phyloP scores from a whole-genome alignment of 139 green algal species.

The Limnomonas spitsbergensis region DNA sequence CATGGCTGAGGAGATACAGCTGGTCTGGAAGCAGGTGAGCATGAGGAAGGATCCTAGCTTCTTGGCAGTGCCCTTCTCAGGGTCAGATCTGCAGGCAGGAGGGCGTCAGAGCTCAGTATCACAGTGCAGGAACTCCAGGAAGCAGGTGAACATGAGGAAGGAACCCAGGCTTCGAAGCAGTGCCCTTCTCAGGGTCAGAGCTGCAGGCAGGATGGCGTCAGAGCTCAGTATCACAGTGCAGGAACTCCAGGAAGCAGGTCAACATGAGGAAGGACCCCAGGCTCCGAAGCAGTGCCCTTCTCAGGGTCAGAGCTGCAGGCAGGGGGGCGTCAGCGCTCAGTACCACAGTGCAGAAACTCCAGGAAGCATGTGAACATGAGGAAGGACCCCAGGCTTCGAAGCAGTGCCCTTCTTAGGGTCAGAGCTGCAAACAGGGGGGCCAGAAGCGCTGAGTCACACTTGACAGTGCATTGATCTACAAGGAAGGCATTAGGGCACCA shows the following conservation, averaged over 20 bases:
- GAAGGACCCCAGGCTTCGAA: slow-evolving; percentile 97
- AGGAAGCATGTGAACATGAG: slow-evolving; percentile 98
- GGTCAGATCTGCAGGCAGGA: slow-evolving; percentile 86
- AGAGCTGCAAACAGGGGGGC: too few relatives aligned
- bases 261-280: slow-evolving; percentile 98
- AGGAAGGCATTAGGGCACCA: too few relatives aligned
- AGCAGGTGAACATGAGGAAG: slow-evolving; percentile 97
- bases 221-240: too few relatives aligned
- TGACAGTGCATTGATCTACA: too few relatives aligned
- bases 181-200: too few relatives aligned
- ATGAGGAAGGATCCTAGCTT: slow-evolving; percentile 98
- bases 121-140: too few relatives aligned
- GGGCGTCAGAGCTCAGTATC: neutral
- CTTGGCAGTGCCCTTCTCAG: slow-evolving; percentile 87
- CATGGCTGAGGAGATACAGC: slow-evolving; percentile 90
- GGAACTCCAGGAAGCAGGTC: slow-evolving; percentile 95
- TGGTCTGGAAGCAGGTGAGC: slow-evolving; percentile 94
- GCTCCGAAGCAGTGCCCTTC: slow-evolving; percentile 91
- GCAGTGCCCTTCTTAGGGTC: too few relatives aligned
- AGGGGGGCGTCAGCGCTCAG: slow-evolving; percentile 19
- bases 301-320: slow-evolving; percentile 88
- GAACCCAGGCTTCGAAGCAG: too few relatives aligned
- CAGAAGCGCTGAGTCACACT: too few relatives aligned
- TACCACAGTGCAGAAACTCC: too few relatives aligned
- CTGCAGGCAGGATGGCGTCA: too few relatives aligned